Conservation (phyloP, 2,329 filamentous ascomycete genomes). For the Peltaster fructicola region DNA sequence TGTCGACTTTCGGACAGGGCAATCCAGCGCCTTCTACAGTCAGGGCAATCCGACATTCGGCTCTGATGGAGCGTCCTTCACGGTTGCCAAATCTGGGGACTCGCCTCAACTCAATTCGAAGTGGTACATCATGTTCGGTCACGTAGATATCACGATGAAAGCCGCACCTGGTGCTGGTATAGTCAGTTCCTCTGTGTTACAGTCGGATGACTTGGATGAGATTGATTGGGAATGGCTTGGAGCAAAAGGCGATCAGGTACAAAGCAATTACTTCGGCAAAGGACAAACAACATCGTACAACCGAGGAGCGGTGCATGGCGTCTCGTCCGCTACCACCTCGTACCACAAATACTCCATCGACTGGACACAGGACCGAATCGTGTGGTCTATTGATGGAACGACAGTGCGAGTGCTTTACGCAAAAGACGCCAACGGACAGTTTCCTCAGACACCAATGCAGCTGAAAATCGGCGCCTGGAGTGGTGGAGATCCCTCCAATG, state of each 20-base stretch:
- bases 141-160: constrained; percentile 70
- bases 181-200: constrained; percentile 77
- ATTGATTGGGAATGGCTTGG: constrained; percentile 97
- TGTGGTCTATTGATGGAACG: constrained; percentile 69
- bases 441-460: constrained; percentile 91
- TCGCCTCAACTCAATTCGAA: constrained; percentile 71
- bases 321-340: constrained; percentile 47
- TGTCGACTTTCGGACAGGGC: constrained; percentile 66
- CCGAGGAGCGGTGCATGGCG: constrained; percentile 62
- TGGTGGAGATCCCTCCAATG: constrained; percentile 68
- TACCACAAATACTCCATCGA: constrained; percentile 84
- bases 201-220: constrained; percentile 85
- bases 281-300: constrained; percentile 73
- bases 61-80: constrained; percentile 63
- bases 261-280: constrained; percentile 95
- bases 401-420: constrained; percentile 60
- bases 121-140: constrained; percentile 99
- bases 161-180: constrained; percentile 79
- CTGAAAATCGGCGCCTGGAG: constrained; percentile 86
- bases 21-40: constrained; percentile 60
- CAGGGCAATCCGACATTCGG: constrained; percentile 56
- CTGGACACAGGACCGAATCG: constrained; percentile 71
- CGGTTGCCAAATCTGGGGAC: constrained; percentile 60
- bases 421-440: constrained; percentile 55
- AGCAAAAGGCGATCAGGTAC: constrained; percentile 56